Percentiles rank a stretch among this genome's conserved stretches.
phyloP scores from a whole-genome alignment of 192 early-diverging fungal species.

The Podila epigama region DNA sequence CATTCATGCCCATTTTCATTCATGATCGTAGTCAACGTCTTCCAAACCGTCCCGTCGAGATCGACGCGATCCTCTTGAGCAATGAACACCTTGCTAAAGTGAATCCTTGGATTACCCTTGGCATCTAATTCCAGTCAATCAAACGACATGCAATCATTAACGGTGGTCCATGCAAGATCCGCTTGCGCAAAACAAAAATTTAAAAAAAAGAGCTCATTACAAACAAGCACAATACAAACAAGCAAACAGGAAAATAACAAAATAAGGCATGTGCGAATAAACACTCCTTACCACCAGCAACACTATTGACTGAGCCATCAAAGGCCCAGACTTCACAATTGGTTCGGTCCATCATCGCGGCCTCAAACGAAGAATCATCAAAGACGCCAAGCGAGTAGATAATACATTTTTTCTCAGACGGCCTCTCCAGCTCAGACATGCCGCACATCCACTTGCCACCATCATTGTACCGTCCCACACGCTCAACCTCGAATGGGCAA shows the following conservation, averaged over 20 bases:
- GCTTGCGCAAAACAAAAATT: too few species aligned
- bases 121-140: neutral
- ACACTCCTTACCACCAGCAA: neutral
- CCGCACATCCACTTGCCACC: conserved; percentile 20
- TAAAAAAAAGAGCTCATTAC: neutral
- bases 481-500: conserved; percentile 11
- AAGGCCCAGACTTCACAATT: conserved; percentile 13
- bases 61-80: neutral
- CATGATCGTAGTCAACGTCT: conserved; percentile 5
- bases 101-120: neutral
- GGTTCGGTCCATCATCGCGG: neutral
- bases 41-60: neutral
- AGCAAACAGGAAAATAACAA: neutral
- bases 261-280: neutral
- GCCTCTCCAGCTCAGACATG: neutral
- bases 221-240: neutral
- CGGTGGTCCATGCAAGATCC: too few species aligned
- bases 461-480: conserved; percentile 9
- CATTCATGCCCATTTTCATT: conserved; percentile 7
- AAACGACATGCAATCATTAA: neutral
- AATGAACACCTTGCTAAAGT: conserved; percentile 7
- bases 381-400: conserved; percentile 14
- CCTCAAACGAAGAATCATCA: conserved; percentile 4
- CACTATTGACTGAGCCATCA: conserved; percentile 4
- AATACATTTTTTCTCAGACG: neutral